phyloP scores from a whole-genome alignment of 1,139 yeast species.

The Hyphopichia burtonii region DNA sequence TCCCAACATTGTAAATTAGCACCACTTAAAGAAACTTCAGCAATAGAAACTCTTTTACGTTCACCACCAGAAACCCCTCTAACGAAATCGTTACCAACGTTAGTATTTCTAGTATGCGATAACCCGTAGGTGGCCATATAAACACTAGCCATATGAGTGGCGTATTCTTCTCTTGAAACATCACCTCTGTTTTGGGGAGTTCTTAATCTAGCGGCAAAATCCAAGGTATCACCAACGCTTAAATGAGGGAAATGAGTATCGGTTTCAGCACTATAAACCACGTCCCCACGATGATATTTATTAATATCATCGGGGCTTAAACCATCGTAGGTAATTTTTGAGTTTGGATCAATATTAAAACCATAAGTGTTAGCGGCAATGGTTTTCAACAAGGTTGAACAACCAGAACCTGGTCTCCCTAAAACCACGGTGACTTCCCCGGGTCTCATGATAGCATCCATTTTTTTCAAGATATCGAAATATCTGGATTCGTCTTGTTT shows the following conservation, averaged over 20 bases:
- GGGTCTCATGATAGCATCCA: constrained; percentile 34
- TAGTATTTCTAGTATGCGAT: constrained; percentile 32
- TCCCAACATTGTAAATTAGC: constrained; percentile 56
- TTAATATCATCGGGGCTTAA: constrained; percentile 48
- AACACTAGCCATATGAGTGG: constrained; percentile 42
- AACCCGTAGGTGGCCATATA: constrained; percentile 45
- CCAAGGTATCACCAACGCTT: constrained; percentile 51
- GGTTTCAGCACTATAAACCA: constrained; percentile 51
- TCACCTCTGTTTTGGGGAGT: constrained; percentile 42
- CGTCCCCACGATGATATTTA: constrained; percentile 46
- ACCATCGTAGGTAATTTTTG: constrained; percentile 46
- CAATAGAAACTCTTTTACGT: constrained; percentile 45
- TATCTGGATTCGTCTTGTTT: constrained; percentile 15
- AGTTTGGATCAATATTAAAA: constrained; percentile 27
- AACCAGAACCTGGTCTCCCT: constrained; percentile 40
- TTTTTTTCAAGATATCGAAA: constrained; percentile 32
- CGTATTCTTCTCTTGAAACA: constrained; percentile 37
- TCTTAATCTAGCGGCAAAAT: constrained; percentile 42
- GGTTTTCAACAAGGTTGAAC: constrained; percentile 34
- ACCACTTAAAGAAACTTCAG: constrained; percentile 39
- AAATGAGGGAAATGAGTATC: constrained; percentile 56
- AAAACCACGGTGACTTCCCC: constrained; percentile 38
- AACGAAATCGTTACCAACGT: constrained; percentile 37
- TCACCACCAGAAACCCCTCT: constrained; percentile 48
- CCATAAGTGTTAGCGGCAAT: constrained; percentile 38